A percentile compares a stretch with the other conserved stretches of the same genome.
Conservation (phyloP, 2,329 filamentous ascomycete species). For the Fusarium nisikadoi region DNA sequence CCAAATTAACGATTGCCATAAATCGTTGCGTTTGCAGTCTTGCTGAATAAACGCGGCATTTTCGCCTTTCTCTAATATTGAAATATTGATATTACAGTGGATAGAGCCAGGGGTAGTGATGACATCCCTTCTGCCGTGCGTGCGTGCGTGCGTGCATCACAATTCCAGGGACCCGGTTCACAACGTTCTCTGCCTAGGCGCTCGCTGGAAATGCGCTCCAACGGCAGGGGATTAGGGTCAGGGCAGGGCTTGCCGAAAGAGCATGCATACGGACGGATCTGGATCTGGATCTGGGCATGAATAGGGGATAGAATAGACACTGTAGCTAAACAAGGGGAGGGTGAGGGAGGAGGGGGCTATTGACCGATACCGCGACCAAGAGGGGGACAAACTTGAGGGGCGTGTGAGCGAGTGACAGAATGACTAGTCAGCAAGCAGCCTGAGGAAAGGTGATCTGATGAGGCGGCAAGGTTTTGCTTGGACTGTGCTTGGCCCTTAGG, state of each 20-base stretch:
- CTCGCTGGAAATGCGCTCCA: neutral
- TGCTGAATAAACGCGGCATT: neutral
- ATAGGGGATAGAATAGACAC: neutral
- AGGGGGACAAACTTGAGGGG: neutral
- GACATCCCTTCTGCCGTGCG: neutral
- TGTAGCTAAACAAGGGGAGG: neutral
- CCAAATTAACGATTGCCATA: neutral
- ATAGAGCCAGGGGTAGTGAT: neutral
- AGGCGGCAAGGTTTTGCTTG: conserved; percentile 34
- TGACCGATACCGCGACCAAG: neutral
- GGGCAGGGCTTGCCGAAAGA: conserved; percentile 17
- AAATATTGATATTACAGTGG: neutral
- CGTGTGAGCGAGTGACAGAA: neutral
- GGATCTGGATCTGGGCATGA: neutral
- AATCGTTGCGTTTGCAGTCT: neutral
- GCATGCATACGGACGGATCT: neutral
- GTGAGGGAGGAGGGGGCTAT: neutral
- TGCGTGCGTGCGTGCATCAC: neutral
- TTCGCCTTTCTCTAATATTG: neutral
- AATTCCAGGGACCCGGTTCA: conserved; percentile 33
- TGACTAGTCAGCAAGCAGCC: too few relatives aligned
- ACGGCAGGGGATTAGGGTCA: conserved; percentile 22
- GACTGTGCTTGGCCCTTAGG: conserved; percentile 17
- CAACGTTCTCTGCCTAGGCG: neutral
- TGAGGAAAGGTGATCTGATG: conserved; percentile 8